Evolutionary conservation across 2,329 filamentous ascomycete species (phyloP).

Genomic region (Sclerotinia borealis): DNA sequence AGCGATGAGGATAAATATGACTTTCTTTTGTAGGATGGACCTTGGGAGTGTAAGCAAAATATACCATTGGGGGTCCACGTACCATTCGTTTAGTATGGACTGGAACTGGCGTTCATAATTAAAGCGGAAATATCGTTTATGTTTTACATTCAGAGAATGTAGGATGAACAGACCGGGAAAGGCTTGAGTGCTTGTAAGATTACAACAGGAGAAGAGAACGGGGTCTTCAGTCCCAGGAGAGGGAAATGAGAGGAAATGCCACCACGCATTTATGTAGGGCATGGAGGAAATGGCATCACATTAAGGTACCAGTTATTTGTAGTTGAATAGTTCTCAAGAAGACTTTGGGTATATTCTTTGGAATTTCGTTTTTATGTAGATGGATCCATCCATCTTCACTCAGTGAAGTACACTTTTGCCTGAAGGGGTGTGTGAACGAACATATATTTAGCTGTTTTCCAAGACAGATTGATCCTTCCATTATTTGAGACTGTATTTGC

Average conservation of each 20-base stretch:
- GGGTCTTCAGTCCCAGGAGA: background rate
- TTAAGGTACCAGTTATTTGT: background rate
- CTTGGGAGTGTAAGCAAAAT: constrained; percentile 6
- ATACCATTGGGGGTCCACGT: constrained; percentile 6
- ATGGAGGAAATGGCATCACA: background rate
- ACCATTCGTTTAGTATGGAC: constrained; percentile 8
- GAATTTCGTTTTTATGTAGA: background rate
- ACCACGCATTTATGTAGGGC: background rate
- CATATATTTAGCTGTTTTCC: too few relatives aligned
- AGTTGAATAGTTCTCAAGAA: constrained; percentile 1
- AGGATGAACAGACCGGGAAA: background rate
- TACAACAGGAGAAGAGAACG: background rate
- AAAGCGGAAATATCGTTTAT: background rate
- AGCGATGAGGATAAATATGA: constrained; percentile 1
- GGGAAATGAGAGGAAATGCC: background rate
- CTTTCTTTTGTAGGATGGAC: constrained; percentile 7
- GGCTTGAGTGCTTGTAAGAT: background rate
- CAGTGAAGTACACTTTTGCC: background rate
- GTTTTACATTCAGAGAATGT: background rate
- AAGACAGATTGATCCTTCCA: background rate
- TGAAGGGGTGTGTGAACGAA: background rate
- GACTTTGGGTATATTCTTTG: background rate
- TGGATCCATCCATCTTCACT: background rate
- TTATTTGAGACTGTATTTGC: background rate
- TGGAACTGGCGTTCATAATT: constrained; percentile 9